A percentile compares a stretch with the other conserved stretches of the same genome.
Evolutionary conservation across 805 yeast genomes (phyloP).

Genomic region (Hanseniaspora nectarophila): DNA sequence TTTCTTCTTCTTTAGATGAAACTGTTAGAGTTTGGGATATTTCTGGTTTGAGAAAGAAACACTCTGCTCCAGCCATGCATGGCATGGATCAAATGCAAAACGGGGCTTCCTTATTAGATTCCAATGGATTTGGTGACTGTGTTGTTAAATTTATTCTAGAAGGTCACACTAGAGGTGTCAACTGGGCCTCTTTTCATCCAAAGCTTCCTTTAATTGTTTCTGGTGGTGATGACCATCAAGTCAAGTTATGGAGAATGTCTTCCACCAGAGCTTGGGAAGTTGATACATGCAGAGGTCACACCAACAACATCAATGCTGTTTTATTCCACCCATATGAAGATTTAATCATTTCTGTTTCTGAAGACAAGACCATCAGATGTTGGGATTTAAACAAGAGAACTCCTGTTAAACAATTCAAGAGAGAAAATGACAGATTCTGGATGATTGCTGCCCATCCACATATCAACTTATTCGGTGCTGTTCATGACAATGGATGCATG

Average conservation of each 20-base stretch:
- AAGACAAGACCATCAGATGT: slow-evolving; percentile 88
- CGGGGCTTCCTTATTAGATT: slow-evolving; percentile 70
- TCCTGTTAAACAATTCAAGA: slow-evolving; percentile 84
- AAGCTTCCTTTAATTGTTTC: slow-evolving; percentile 88
- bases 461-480: slow-evolving; percentile 86
- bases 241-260: slow-evolving; percentile 94
- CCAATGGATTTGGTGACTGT: slow-evolving; percentile 81
- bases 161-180: slow-evolving; percentile 97
- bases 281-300: slow-evolving; percentile 95
- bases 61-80: slow-evolving; percentile 63
- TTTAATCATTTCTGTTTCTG: slow-evolving; percentile 82
- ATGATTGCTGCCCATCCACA: slow-evolving; percentile 75
- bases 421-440: slow-evolving; percentile 95
- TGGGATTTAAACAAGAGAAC: slow-evolving; percentile 95
- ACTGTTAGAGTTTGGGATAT: slow-evolving; percentile 99
- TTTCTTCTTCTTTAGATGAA: slow-evolving; percentile 91
- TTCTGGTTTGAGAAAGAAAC: slow-evolving; percentile 84
- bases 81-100: slow-evolving; percentile 35
- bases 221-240: slow-evolving; percentile 90
- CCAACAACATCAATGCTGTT: slow-evolving; percentile 80
- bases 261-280: slow-evolving; percentile 98
- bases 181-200: slow-evolving; percentile 98
- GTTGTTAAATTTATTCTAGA: slow-evolving; percentile 90
- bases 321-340: slow-evolving; percentile 91
- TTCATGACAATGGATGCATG: slow-evolving; percentile 96